These are phyloP conservation scores for Leptomonas seymouri DNA, from an alignment of 208 protist species.

Conservation along the genomic window DNA sequence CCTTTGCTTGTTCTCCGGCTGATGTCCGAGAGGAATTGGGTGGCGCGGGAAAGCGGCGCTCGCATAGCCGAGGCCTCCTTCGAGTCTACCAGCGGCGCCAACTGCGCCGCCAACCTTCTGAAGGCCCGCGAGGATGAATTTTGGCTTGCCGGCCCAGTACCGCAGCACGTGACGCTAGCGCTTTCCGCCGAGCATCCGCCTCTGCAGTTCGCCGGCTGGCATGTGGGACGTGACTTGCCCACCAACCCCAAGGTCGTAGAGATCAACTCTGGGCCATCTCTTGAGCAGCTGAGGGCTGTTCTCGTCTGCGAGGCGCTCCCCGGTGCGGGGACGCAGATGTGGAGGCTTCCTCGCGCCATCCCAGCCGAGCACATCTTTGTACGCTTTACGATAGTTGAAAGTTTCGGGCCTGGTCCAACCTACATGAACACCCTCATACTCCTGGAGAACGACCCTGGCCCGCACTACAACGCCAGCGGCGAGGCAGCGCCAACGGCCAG, in stretches of 20 bases:
- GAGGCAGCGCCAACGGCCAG: neutral
- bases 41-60: conserved; percentile 52
- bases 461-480: conserved; percentile 36
- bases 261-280: conserved; percentile 59
- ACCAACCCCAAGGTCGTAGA: conserved; percentile 86
- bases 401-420: conserved; percentile 75
- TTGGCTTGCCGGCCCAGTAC: conserved; percentile 82
- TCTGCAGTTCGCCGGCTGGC: conserved; percentile 80
- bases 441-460: conserved; percentile 73
- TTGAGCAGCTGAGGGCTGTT: conserved; percentile 43
- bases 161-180: conserved; percentile 77
- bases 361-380: conserved; percentile 59
- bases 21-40: conserved; percentile 76
- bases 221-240: conserved; percentile 87
- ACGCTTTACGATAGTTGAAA: conserved; percentile 69
- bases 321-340: conserved; percentile 85
- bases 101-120: conserved; percentile 73
- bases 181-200: conserved; percentile 58
- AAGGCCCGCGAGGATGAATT: conserved; percentile 58
- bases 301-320: conserved; percentile 76
- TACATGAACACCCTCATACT: conserved; percentile 88
- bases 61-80: conserved; percentile 70
- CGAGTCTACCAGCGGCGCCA: conserved; percentile 62
- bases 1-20: conserved; percentile 5
- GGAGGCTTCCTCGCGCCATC: conserved; percentile 74